These are phyloP conservation scores for Sclerotiophoma versabilis DNA, from an alignment of 2,329 filamentous ascomycete genomes.

Conservation along the genomic window DNA sequence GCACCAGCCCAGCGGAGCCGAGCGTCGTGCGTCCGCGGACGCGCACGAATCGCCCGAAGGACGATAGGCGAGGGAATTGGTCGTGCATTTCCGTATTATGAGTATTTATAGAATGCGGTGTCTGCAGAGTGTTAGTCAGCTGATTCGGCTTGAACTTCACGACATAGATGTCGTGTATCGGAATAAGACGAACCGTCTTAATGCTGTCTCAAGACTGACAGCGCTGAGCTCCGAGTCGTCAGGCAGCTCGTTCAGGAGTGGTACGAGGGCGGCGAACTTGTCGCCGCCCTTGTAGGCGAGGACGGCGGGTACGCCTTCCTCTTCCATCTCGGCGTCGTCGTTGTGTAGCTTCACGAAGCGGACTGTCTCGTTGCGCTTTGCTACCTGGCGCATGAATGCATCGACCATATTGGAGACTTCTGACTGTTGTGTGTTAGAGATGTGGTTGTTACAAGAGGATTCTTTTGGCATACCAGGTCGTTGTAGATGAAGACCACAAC, in stretches of 20 bases:
- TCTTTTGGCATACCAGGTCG: constrained; percentile 68
- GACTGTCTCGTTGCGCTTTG: constrained; percentile 71
- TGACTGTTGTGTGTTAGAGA: constrained; percentile 63
- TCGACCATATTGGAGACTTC: constrained; percentile 81
- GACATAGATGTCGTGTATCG: neutral
- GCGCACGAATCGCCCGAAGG: neutral
- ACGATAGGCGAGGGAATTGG: neutral
- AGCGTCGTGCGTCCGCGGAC: constrained; percentile 6
- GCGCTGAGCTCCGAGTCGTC: constrained; percentile 60
- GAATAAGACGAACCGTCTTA: constrained; percentile 55
- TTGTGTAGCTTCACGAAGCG: constrained; percentile 93
- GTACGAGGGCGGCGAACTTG: constrained; percentile 87
- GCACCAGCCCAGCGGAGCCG: constrained; percentile 6
- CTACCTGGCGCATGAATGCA: constrained; percentile 76
- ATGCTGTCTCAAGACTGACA: constrained; percentile 63
- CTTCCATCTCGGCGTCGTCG: constrained; percentile 92
- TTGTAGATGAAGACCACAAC: constrained; percentile 96
- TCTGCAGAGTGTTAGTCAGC: constrained; percentile 34
- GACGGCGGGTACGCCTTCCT: constrained; percentile 84
- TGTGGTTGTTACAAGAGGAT: neutral
- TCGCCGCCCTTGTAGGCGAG: constrained; percentile 90
- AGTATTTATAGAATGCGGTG: constrained; percentile 37
- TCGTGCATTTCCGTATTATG: neutral
- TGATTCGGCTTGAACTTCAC: constrained; percentile 25
- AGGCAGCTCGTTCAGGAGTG: constrained; percentile 85